Base-by-base conservation (phyloP, 805 yeast species). In the Yamadazyma phyllophila region DNA sequence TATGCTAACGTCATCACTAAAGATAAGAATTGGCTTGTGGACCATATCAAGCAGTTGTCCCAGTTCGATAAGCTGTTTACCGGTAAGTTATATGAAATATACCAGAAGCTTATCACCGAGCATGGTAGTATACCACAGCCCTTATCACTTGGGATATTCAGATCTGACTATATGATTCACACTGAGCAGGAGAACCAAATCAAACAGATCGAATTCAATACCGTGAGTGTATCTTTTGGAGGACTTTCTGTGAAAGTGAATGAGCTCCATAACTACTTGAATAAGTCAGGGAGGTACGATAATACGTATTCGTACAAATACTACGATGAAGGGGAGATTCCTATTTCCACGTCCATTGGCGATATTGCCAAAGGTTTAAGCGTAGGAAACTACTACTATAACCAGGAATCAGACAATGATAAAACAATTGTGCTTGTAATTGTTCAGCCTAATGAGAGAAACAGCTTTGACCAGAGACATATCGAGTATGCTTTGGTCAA, bases 201-300 rank as follows among this genome's bases (percentile, higher is more conserved):
- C 57, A 91, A 92, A 60, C 99, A 94, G 65, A 94, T 94, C 42
- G 99, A 94, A 63, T 92, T 92, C 70, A 94, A 94, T 66, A 91
- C 99, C 1, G 88, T 94, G 2, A 86, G 96, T 57, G 96, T 92
- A 3, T 91, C 97, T 1, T 94, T 94, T 69, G 97, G 96, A 15
- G 98, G 96, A 0, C 72, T 94, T 46, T 84, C 96, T 1, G 63
- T 89, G 11, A 86, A 84, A 60, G 92, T 88, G 20, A 86, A 94
- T 15, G 72, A 79, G 53, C 69, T 88, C 46, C 99, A 94, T 64
- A 63, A 74, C 15, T 88, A 77, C 55, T 65, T 85, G 57, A 85
- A 86, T 59, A 58, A 65, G 3, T 58, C 70, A 7, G 90, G 90
- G 2, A 63, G 65, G n/a, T 87, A 86, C 57, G 69, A 69, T 51